These are phyloP conservation scores for Cadophora luteo-olivacea DNA, from an alignment of 2,329 filamentous ascomycete species.

Conservation along the genomic window DNA sequence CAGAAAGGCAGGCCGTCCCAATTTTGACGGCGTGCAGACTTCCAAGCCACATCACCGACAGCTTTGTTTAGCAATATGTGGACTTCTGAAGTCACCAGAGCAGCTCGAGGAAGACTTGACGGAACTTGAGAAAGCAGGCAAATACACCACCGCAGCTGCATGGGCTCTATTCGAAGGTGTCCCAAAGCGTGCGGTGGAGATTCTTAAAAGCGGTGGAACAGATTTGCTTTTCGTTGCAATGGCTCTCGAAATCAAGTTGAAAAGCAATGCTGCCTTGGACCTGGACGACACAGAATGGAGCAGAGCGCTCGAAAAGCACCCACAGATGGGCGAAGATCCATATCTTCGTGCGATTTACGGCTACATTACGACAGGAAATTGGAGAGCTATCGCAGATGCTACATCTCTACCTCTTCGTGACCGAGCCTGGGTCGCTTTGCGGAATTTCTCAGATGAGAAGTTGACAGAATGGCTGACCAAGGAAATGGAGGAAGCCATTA, in stretches of 20 bases:
- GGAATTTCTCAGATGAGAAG: slow-evolving; percentile 66
- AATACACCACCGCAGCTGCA: slow-evolving; percentile 79
- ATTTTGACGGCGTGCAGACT: slow-evolving; percentile 68
- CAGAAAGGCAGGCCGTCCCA: slow-evolving; percentile 64
- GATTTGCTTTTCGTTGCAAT: slow-evolving; percentile 73
- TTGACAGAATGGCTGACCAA: slow-evolving; percentile 72
- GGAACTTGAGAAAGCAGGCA: slow-evolving; percentile 52
- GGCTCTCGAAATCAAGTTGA: slow-evolving; percentile 67
- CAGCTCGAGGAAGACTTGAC: slow-evolving; percentile 53
- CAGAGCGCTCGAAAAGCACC: slow-evolving; percentile 38
- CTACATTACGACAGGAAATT: slow-evolving; percentile 78
- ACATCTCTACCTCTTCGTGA: slow-evolving; percentile 76
- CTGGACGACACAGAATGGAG: slow-evolving; percentile 41
- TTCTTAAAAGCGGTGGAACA: slow-evolving; percentile 71
- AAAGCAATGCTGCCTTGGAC: slow-evolving; percentile 51
- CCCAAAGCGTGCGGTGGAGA: slow-evolving; percentile 70
- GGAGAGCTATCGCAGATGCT: slow-evolving; percentile 76
- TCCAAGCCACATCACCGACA: slow-evolving; percentile 73
- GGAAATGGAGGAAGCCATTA: slow-evolving; percentile 65
- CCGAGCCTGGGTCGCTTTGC: slow-evolving; percentile 75
- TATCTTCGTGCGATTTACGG: slow-evolving; percentile 82
- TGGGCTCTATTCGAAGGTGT: slow-evolving; percentile 77
- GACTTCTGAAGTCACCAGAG: slow-evolving; percentile 67
- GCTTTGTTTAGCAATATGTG: slow-evolving; percentile 76
- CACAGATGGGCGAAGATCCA: slow-evolving; percentile 67